Base-by-base conservation (phyloP, 441 rosid genomes). In the Populus hybrid region DNA sequence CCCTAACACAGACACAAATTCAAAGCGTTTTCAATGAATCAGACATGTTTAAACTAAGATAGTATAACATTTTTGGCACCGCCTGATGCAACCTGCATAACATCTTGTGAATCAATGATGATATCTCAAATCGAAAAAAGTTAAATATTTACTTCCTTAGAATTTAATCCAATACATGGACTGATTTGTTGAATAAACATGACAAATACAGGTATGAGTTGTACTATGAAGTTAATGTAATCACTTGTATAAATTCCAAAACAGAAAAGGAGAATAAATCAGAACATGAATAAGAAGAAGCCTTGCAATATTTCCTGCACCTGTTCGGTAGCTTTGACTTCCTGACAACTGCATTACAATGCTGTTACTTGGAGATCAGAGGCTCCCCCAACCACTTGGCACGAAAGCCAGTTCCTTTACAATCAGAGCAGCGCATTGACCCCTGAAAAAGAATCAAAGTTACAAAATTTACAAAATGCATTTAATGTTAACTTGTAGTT, bases 351-450 rank as follows among this genome's bases (percentile, higher is more conserved):
- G 20, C 56, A 11, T 65, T 12, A 53, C 31, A 18, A 9, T 20
- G 33, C 77, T 65, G 59, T 88, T 90, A 85, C 78, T 85, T 86
- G 21, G 88, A 74, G 63, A 84, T 77, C 2, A 93, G 88, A 82
- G 94, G 96, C 81, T 89, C 80, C 78, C 88, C 95, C 90, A 95
- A 83, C 98, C 99, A 95, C 84, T 89, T 90, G 75, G 99, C 99
- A 24, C 96, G 98, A 83, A 91, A 95, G 4, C 99, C 97, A 1
- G 99, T 95, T 84, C 98, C 99, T 83, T 95, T 86, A 76, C 99
- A 95, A 83, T 92, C 90, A 2, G 82, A 75, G 78, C 98, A 93
- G 85, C 87, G 74, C 59, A 75, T 84, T 12, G 90, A 89, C 14
- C 98, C 98, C 98, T 95, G 83, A 24, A 79, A 69, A 20, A 26